Percentiles rank a stretch among this genome's conserved stretches.
These are phyloP conservation scores for Dictyophora rubrovolvata DNA, from an alignment of 768 basidiomycete species.

Conservation along the genomic window DNA sequence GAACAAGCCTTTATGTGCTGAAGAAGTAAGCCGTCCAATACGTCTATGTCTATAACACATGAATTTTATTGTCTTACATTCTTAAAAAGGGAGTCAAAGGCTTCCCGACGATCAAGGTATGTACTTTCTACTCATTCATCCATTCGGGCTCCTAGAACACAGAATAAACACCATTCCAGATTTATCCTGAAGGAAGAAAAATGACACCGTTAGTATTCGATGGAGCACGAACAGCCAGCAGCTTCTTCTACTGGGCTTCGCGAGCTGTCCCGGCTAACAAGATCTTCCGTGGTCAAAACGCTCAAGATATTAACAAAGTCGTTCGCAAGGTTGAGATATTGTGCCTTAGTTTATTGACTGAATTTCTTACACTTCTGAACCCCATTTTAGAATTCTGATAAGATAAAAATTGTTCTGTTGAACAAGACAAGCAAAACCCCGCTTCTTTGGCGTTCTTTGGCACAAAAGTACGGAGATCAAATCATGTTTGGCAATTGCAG, in stretches of 20 bases:
- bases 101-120: slow-evolving; percentile 86
- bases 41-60: background rate
- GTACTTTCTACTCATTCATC: slow-evolving; percentile 4
- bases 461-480: slow-evolving; percentile 57
- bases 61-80: background rate
- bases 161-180: slow-evolving; percentile 24
- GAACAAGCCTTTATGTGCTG: slow-evolving; percentile 76
- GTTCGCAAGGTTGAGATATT: slow-evolving; percentile 45
- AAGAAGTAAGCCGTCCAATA: slow-evolving; percentile 39
- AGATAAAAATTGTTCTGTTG: slow-evolving; percentile 53
- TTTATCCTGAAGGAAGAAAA: slow-evolving; percentile 70
- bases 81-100: slow-evolving; percentile 59
- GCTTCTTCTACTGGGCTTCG: slow-evolving; percentile 68
- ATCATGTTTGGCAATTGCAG: slow-evolving; percentile 54
- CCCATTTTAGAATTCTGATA: slow-evolving; percentile 25
- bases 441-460: slow-evolving; percentile 70
- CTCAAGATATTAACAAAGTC: slow-evolving; percentile 57
- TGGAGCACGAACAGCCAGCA: slow-evolving; percentile 52
- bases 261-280: slow-evolving; percentile 57
- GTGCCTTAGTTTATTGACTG: background rate
- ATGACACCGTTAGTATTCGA: slow-evolving; percentile 57
- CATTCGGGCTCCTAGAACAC: background rate
- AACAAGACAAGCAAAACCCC: slow-evolving; percentile 72
- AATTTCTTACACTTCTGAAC: background rate
- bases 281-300: slow-evolving; percentile 40